Evolutionary conservation across 2,329 filamentous ascomycete genomes (phyloP), one percentile per base, ranked within the genome.

Genomic region (Colletotrichum chlorophyti): DNA sequence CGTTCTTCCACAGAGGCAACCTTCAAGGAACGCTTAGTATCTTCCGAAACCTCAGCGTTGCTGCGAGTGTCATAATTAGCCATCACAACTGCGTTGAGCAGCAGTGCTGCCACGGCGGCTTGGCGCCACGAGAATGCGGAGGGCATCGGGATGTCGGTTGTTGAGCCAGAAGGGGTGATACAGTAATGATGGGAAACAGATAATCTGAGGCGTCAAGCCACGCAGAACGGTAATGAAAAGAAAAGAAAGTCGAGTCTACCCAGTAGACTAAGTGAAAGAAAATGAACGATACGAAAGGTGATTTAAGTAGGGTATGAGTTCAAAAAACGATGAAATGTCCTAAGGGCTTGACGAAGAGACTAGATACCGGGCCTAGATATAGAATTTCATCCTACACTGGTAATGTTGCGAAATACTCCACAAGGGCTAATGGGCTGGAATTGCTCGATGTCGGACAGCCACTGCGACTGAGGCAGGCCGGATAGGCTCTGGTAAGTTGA

Each of bases 131-230:
- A 49, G 3, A 59, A 37, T 23, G 26, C 21, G 5, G 15, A 21
- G 49, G 31, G 12, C 55, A 59, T 59, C 10, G 14, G 32, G 23
- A 4, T 23, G 4, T 12, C 4, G 7, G 27, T 26, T 32, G 11
- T 9, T 9, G 10, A 27, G 15, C 21, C 4, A 15, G 27, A 6
- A 15, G 2, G 15, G 11, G 27, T 24, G n/a, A n/a, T 27, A 32
- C 24, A 21, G 17, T 27, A 10, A 26, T 15, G 17, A 9, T 5
- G 12, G 26, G 14, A 19, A 23, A 23, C 17, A 2, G 5, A 23
- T 3, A 7, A 8, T 55, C 55, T 59, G 51, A 15, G 51, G 45
- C 51, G 32, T 59, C 51, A 49, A 59, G 55, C 51, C 55, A 29
- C 8, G 19, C 55, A 55, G 50, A 49, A 32, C 27, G 15, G 32